Base-by-base conservation (phyloP, 768 basidiomycete genomes). In the Leccinellum albellum region DNA sequence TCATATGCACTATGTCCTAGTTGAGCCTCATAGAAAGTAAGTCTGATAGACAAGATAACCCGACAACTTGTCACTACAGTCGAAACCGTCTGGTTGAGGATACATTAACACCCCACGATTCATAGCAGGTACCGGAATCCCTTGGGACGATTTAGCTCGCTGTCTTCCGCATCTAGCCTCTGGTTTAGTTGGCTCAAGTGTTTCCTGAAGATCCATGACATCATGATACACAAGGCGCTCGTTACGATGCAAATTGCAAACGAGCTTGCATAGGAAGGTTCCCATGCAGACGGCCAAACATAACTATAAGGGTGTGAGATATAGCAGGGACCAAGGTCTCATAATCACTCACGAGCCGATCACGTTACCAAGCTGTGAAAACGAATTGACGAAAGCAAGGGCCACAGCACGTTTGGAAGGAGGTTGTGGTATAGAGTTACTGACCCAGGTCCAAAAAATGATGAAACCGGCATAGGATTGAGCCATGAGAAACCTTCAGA, bases 351-450 rank as follows among this genome's bases (percentile, higher is more conserved):
- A 94, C 77, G 91, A 86, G 60, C 93, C 93, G 44, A 85, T 74
- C 42, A 96, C 79, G 73, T 95, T 95, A 1, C 94, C 94, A 3
- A 91, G 77, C 65, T 91, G 86, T 9, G 87, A 87, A 66, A 91
- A 83, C 42, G 86, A 83, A 70, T 94, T 93, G 64, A 94, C 82
- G 58, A 90, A 73, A 2, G 91, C 93, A 49, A 96, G 77, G 13
- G 87, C 87, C n/a, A 94, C 87, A 3, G 93, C 89, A 5, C 93
- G 85, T 72, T 94, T 95, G n/a, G 87, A 84, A 5, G 91, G 80
- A 24, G 93, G 86, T n/a, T 83, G 82, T 26, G 91, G 83, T 73
- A 96, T 77, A 15, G 78, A 78, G 59, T 78, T 82, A 51, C 77
- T 78, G 52, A 81, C 74, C 83, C 79, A 81, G 6, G 79, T 73